phyloP scores from a whole-genome alignment of 1,284 basidiomycete species.

The Microstroma glucosiphilum region DNA sequence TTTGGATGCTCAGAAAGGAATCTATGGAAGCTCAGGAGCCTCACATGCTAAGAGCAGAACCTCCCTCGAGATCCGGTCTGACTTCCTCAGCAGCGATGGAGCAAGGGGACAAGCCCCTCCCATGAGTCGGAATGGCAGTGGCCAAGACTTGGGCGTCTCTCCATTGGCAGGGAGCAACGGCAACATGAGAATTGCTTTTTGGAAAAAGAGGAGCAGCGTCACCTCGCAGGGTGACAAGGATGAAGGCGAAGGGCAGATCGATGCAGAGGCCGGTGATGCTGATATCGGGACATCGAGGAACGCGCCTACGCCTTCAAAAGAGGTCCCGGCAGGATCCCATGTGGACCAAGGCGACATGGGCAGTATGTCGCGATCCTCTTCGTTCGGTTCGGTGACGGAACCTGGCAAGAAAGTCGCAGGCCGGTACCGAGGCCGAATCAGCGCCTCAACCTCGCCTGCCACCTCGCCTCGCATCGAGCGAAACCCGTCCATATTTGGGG shows the following conservation, averaged over 20 bases:
- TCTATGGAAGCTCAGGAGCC: conserved; percentile 11
- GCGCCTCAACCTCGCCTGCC: conserved; percentile 7
- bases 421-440: conserved; percentile 10
- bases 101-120: neutral
- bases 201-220: neutral
- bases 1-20: conserved; percentile 1
- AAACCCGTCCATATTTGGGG: neutral
- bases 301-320: neutral
- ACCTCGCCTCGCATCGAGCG: conserved; percentile 2
- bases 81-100: conserved; percentile 11
- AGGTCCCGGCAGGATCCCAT: no score
- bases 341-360: no score
- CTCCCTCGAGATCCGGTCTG: conserved; percentile 15
- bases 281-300: neutral
- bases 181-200: neutral
- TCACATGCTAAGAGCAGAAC: neutral
- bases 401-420: conserved; percentile 8
- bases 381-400: no score
- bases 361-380: neutral
- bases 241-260: no score
- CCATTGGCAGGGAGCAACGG: neutral
- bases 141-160: no score
- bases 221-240: neutral
- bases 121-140: no score
- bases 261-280: neutral